Evolutionary conservation across 192 early-diverging fungal species (phyloP).

Genomic region (Podochytrium sp.): DNA sequence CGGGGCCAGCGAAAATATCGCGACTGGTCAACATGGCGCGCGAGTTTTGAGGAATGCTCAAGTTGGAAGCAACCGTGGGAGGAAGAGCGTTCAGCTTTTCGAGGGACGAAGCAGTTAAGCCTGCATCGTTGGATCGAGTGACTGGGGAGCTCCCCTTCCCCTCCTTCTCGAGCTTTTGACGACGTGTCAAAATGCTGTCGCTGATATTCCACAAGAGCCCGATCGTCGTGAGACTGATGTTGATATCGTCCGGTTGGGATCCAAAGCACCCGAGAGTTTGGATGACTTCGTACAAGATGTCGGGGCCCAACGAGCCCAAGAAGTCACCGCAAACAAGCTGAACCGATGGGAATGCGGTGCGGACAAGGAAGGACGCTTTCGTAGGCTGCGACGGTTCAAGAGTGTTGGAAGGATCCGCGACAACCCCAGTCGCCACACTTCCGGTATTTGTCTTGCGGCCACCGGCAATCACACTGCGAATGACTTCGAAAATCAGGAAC

Average conservation of each 20-base stretch:
- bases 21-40: background rate
- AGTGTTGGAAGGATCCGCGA: background rate
- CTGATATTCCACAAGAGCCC: slow-evolving; percentile 92
- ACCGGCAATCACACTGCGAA: slow-evolving; percentile 58
- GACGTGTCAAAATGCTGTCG: slow-evolving; percentile 81
- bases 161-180: slow-evolving; percentile 58
- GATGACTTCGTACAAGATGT: slow-evolving; percentile 79
- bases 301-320: slow-evolving; percentile 75
- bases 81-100: background rate
- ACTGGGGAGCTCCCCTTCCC: background rate
- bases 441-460: background rate
- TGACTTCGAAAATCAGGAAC: slow-evolving; percentile 88
- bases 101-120: background rate
- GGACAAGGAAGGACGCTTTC: slow-evolving; percentile 56
- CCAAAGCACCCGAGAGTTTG: slow-evolving; percentile 81
- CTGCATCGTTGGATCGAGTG: background rate
- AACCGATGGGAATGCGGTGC: slow-evolving; percentile 87
- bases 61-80: background rate
- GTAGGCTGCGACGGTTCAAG: slow-evolving; percentile 2
- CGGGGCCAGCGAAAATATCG: slow-evolving; percentile 12
- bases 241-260: slow-evolving; percentile 83
- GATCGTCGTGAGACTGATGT: slow-evolving; percentile 91
- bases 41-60: background rate
- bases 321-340: slow-evolving; percentile 97
- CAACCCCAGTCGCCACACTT: background rate